Base-by-base conservation (phyloP, 805 yeast genomes). In the Saccharomycopsis synnaedendra region DNA sequence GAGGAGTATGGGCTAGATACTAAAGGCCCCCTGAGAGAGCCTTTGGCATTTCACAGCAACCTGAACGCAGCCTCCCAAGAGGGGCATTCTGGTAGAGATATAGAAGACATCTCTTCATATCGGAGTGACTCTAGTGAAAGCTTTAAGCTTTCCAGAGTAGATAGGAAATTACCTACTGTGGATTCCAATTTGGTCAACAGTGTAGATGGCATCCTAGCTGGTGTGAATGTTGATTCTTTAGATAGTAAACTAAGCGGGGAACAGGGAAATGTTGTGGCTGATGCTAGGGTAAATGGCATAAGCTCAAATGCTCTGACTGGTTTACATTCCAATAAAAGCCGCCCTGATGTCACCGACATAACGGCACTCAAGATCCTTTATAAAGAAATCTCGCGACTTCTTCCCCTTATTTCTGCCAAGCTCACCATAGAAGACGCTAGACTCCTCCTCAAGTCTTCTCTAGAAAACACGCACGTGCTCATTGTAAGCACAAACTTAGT, bases 391-490 rank as follows among this genome's bases (percentile, higher is more conserved):
- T 51, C 54, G 38, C 55, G 57, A 19, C 45, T 66, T 29, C 57
- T 68, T 49, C 73, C 74, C 0, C 41, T 57, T 9, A 39, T 68
- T 19, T 62, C 60, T 38, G 39, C 66, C 3, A 68, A 65, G 49
- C 43, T 68, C 10, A 68, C 66, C 0, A 45, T 68, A 10, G 74
- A 69, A 49, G 71, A 69, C 51, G 64, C 71, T 2, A 61, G 62
- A 19, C 5, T 67, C 19, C 57, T 67, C 41, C 44, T 66, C 5
- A 65, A 63, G 32, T 62, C 64, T 48, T 52, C 51, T 19, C 19
- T 19, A 19, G 19, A 19, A 19, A 19, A 19, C 19, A 19, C 19
- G 19, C 19, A 19, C 19, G 19, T 19, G 19, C 19, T 19, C 19
- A 19, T 2, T 19, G 19, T 2, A 19, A 49, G 39, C 34, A 11